phyloP scores from a whole-genome alignment of 1,284 basidiomycete genomes.

The Puccinia brachypodii region DNA sequence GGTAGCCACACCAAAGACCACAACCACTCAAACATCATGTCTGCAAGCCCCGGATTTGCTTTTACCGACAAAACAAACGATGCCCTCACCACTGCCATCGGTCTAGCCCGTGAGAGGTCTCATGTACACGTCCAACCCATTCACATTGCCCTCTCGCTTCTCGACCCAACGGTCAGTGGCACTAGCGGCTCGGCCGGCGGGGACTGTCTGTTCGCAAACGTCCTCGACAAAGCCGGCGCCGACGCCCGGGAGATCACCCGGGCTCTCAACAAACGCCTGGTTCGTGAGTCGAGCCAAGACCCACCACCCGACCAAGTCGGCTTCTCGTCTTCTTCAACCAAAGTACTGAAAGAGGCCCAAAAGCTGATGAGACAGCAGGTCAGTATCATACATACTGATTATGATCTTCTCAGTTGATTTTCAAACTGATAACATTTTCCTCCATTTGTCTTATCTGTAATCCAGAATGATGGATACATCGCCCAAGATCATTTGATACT shows the following conservation, averaged over 20 bases:
- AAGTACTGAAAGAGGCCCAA: constrained; percentile 77
- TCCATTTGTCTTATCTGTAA: background rate
- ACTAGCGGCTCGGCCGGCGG: constrained; percentile 50
- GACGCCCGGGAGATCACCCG: constrained; percentile 57
- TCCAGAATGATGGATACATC: constrained; percentile 79
- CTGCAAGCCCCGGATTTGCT: constrained; percentile 27
- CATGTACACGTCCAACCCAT: constrained; percentile 57
- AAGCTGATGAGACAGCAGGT: constrained; percentile 75
- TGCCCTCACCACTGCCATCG: constrained; percentile 39
- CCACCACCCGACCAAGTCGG: constrained; percentile 78
- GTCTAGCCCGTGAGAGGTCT: constrained; percentile 48
- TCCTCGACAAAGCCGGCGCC: constrained; percentile 57
- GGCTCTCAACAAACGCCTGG: constrained; percentile 56
- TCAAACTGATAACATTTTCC: background rate
- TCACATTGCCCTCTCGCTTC: constrained; percentile 58
- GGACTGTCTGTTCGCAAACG: constrained; percentile 49
- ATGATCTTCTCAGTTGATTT: background rate
- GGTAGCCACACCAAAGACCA: too few species aligned
- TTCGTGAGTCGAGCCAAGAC: constrained; percentile 72
- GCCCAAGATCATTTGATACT: constrained; percentile 81
- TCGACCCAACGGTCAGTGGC: constrained; percentile 53
- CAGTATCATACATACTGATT: background rate
- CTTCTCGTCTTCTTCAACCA: constrained; percentile 66
- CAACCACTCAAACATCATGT: too few species aligned
- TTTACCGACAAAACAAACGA: constrained; percentile 48